Conservation (phyloP, 345 rosid species). For the Eutrema heterophyllum region DNA sequence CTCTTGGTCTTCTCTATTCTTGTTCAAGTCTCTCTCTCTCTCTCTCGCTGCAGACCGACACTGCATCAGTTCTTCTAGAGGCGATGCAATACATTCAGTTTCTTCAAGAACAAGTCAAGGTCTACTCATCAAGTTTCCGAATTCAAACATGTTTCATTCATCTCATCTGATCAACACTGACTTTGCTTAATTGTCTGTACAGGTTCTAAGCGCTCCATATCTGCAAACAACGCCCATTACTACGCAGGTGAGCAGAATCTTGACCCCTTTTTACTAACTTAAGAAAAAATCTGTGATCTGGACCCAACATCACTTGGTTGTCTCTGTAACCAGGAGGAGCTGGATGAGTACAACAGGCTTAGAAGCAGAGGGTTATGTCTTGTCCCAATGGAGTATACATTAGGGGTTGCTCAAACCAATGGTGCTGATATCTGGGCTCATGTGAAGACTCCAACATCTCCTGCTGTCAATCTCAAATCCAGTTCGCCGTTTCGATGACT, state of each 20-base stretch:
- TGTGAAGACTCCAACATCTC: conserved; percentile 54
- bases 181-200: neutral
- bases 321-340: conserved; percentile 39
- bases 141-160: conserved; percentile 6
- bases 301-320: neutral
- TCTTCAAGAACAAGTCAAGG: conserved; percentile 99
- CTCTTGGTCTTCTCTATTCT: neutral
- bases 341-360: conserved; percentile 43
- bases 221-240: conserved; percentile 48
- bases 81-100: conserved; percentile 87
- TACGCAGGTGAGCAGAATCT: conserved; percentile 46
- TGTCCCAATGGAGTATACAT: conserved; percentile 67
- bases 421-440: conserved; percentile 99
- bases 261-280: neutral
- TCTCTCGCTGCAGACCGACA: conserved; percentile 62
- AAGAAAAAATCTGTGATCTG: neutral
- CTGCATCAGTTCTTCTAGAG: conserved; percentile 90
- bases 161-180: conserved; percentile 1
- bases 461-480: neutral
- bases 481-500: conserved; percentile 7
- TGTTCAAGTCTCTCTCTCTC: neutral
- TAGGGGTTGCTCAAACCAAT: conserved; percentile 71
- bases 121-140: neutral
- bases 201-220: conserved; percentile 97
- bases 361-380: conserved; percentile 80